Conservation (phyloP, 306 rosid species). For the Quercus engelmannii region DNA sequence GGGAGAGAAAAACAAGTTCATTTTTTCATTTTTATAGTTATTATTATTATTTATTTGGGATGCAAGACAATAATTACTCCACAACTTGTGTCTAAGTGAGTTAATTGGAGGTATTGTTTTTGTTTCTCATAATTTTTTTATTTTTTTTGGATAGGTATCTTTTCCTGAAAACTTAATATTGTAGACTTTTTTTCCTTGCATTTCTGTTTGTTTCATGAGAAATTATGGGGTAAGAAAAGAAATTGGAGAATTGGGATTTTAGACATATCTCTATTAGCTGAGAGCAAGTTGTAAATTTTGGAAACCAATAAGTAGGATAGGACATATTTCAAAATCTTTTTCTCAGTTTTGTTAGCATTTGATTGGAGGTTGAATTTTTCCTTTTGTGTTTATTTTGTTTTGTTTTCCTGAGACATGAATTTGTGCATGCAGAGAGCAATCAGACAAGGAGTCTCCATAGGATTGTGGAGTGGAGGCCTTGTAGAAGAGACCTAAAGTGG, state of each 20-base stretch:
- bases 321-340: background rate
- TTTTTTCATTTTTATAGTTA: background rate
- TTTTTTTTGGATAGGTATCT: too few relatives aligned
- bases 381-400: too few relatives aligned
- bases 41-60: too few relatives aligned
- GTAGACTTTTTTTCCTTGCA: background rate
- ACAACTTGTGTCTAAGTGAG: too few relatives aligned
- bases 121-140: too few relatives aligned
- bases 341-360: background rate
- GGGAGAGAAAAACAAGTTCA: too few relatives aligned
- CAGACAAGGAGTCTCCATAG: slow-evolving; percentile 76
- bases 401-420: too few relatives aligned
- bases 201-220: background rate
- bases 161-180: too few relatives aligned
- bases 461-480: slow-evolving; percentile 80
- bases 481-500: slow-evolving; percentile 62
- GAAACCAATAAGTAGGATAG: background rate
- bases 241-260: slow-evolving; percentile 13
- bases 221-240: background rate
- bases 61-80: too few relatives aligned
- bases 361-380: slow-evolving; percentile 3
- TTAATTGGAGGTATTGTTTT: too few relatives aligned
- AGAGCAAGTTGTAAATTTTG: background rate
- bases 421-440: slow-evolving; percentile 39
- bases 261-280: background rate